Percentiles rank a stretch among this genome's conserved stretches.
phyloP scores from a whole-genome alignment of 139 green algal genomes.

The Coccomyxa sp. region DNA sequence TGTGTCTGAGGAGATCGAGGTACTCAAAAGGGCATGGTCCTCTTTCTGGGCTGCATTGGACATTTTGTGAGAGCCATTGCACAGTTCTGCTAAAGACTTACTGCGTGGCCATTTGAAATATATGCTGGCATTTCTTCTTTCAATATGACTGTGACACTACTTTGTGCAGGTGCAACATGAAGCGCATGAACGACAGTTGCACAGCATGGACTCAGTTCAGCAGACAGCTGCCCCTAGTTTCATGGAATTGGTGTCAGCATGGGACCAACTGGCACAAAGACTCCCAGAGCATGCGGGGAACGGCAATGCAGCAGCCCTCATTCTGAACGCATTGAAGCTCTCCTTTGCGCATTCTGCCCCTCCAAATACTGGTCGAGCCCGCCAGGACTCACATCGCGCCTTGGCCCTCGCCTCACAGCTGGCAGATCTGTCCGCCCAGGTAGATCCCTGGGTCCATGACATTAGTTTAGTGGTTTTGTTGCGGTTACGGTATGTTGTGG shows the following conservation, averaged over 20 bases:
- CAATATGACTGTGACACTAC: no score
- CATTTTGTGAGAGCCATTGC: no score
- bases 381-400: slow-evolving; percentile 5
- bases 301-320: slow-evolving; percentile 23
- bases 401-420: slow-evolving; percentile 60
- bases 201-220: no score
- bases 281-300: slow-evolving; percentile 4
- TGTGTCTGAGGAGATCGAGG: no score
- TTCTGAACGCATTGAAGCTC: slow-evolving; percentile 62
- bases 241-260: not conserved
- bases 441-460: not conserved
- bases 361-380: not conserved
- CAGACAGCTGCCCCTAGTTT: not conserved
- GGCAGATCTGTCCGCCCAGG: slow-evolving; percentile 53
- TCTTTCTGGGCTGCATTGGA: no score
- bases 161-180: no score
- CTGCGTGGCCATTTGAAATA: no score
- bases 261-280: not conserved
- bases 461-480: not conserved
- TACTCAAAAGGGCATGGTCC: no score
- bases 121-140: no score
- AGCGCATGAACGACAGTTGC: no score
- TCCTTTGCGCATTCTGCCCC: slow-evolving; percentile 21
- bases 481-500: not conserved
- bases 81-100: no score